Evolutionary conservation across 1,284 basidiomycete species (phyloP), one percentile per base, ranked within the genome.

Genomic region (Gymnopus androsaceus): DNA sequence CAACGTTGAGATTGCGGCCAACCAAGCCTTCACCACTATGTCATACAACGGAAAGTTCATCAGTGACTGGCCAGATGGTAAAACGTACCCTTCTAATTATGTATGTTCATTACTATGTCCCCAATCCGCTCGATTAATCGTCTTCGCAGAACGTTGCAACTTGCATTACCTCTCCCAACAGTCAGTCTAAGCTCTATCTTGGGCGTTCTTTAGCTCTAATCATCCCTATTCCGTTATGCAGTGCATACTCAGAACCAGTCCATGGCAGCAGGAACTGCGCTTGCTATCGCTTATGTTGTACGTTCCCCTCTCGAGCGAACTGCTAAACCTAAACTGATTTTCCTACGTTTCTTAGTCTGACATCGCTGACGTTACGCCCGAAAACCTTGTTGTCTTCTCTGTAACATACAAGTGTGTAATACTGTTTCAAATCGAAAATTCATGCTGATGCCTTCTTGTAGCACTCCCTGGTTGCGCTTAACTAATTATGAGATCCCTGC

Each of bases 381-480:
- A 68, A 3, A 70, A 70, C 54, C 63, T 72, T n/a, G 68, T 66
- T 6, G 69, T 72, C 15, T 72, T 71, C 59, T 63, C 67, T 9
- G 68, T 72, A 15, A 57, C 57, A 15, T 66, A 68, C 53, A 61
- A 70, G 51, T 53, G 19, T 6, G 51, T 50, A 25, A 4, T 7
- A 19, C 23, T 30, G 4, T n/a, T 11, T 25, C 34, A 25, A 28
- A n/a, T 33, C n/a, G 6, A 7, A 14, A 15, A 30, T 41, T 23
- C 25, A 14, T 30, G 36, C 36, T n/a, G 12, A 51, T 15, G 15
- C 31, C 9, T 17, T 17, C 19, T 34, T 3, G 27, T 27, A 53
- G 51, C 61, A 79, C 79, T 3, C 79, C 79, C 3, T 81, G 76
- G 76, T 75, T 74, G 60, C 74, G 78, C 28, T 31, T 76, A 1